Conservation (phyloP, 768 basidiomycete genomes). For the Rhodotorula toruloides region DNA sequence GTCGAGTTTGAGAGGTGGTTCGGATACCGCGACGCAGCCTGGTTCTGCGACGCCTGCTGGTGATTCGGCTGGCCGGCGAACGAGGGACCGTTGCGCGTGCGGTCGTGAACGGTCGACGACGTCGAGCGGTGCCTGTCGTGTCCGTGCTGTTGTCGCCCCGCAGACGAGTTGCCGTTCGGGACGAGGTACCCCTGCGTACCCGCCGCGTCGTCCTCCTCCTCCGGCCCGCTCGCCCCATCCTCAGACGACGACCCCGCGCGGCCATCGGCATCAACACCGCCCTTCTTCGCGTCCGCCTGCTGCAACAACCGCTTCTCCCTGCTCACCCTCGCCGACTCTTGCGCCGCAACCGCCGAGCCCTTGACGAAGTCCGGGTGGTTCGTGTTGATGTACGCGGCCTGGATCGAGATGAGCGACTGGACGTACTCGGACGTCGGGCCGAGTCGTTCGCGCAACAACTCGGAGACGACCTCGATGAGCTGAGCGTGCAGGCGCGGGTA, state of each 20-base stretch:
- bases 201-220: slow-evolving; percentile 53
- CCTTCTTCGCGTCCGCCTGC: slow-evolving; percentile 3
- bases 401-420: slow-evolving; percentile 89
- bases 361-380: slow-evolving; percentile 93
- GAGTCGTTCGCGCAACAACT: slow-evolving; percentile 85
- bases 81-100: neutral
- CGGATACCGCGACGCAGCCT: no score
- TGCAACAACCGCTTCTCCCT: neutral
- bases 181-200: slow-evolving; percentile 56
- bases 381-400: slow-evolving; percentile 98
- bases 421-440: slow-evolving; percentile 97
- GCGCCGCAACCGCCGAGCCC: slow-evolving; percentile 52
- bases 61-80: neutral
- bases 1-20: no score
- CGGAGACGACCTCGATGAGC: slow-evolving; percentile 92
- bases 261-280: neutral
- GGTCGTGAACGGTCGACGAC: slow-evolving; percentile 64
- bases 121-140: slow-evolving; percentile 58
- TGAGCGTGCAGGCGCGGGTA: slow-evolving; percentile 91
- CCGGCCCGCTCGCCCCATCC: neutral
- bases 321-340: slow-evolving; percentile 19
- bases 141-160: slow-evolving; percentile 42
- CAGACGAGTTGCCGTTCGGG: slow-evolving; percentile 51
- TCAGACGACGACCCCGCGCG: neutral
- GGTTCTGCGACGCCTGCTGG: no score